Evolutionary conservation across 2,329 filamentous ascomycete genomes (phyloP), one percentile per base, ranked within the genome.

Genomic region (Pseudogymnoascus sp.): DNA sequence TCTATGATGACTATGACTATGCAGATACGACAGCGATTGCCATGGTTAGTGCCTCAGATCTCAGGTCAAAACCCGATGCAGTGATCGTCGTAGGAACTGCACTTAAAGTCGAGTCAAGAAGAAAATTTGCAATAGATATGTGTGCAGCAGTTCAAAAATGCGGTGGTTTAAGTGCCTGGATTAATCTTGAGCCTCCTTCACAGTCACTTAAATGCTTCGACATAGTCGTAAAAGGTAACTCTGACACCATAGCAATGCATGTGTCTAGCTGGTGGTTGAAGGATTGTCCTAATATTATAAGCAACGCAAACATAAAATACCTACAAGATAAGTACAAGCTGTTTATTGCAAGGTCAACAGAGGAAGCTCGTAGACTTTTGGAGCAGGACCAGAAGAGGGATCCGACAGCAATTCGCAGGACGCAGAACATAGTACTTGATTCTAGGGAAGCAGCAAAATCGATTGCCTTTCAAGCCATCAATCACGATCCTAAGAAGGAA

Each of bases 1-100:
- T 97, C 8, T 97, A 97, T 79, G 96, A 96, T 73, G 93, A 97
- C 74, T 88, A 90, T 74, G 96, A 96, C 72, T 65, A 64, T 64
- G 92, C 93, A 0, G 93, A 97, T 68, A 90, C 92, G 68, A 92
- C 96, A 69, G 92, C 93, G 14, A 97, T 97, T 72, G 91, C 91
- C 37, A 89, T 89, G 16, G 91, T 96, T 42, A 89, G 91, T 53
- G 87, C 86, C 66, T 87, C 91, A 6, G 93, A 97, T 73, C 78
- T 96, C 66, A 88, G 90, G 64, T 83, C 88, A 40, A 84, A 91
- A 40, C 92, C 93, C 0, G 93, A 97, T 73, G 91, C 91, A 12
- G 83, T 97, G 38, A 85, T 97, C 66, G 93, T 97, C 16, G 93
- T 96, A 7, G 93, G 93, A 60, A 97, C 93, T 2, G 96, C 90